These are phyloP conservation scores for Volvox reticuliferus DNA, from an alignment of 139 green algal species.

Conservation along the genomic window DNA sequence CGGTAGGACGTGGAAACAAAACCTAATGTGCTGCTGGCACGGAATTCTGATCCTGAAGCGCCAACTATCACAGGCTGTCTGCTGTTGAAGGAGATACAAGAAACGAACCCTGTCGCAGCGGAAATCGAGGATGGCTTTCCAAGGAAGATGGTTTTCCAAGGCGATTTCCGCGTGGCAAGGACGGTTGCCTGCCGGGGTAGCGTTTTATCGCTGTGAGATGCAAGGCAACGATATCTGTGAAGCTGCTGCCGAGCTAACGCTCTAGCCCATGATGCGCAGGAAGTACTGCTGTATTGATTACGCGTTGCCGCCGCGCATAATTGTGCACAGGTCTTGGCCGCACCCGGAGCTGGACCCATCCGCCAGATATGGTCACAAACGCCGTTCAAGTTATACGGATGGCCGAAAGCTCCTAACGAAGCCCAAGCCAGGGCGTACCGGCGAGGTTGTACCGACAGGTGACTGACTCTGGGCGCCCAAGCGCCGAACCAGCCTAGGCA, in stretches of 20 bases:
- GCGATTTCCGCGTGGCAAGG: neutral
- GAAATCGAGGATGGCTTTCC: neutral
- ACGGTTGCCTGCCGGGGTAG: neutral
- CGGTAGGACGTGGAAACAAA: neutral
- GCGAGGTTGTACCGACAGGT: neutral
- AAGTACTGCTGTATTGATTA: neutral
- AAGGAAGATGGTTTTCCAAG: neutral
- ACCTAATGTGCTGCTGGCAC: neutral
- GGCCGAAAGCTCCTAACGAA: neutral
- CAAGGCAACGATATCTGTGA: neutral
- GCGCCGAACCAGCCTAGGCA: neutral
- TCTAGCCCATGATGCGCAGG: neutral
- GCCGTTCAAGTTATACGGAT: neutral
- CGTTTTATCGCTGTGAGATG: neutral
- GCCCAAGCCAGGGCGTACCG: neutral
- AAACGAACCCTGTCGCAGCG: neutral
- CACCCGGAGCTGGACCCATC: conserved; percentile 6
- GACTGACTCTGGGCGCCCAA: neutral
- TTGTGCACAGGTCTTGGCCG: neutral
- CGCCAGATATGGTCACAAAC: neutral
- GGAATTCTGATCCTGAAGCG: neutral
- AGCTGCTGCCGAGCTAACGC: neutral
- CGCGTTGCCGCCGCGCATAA: conserved; percentile 1
- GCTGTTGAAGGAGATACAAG: too few species aligned
- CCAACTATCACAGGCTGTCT: neutral